phyloP scores from a whole-genome alignment of 768 basidiomycete species.

The Suillus ampliporus region DNA sequence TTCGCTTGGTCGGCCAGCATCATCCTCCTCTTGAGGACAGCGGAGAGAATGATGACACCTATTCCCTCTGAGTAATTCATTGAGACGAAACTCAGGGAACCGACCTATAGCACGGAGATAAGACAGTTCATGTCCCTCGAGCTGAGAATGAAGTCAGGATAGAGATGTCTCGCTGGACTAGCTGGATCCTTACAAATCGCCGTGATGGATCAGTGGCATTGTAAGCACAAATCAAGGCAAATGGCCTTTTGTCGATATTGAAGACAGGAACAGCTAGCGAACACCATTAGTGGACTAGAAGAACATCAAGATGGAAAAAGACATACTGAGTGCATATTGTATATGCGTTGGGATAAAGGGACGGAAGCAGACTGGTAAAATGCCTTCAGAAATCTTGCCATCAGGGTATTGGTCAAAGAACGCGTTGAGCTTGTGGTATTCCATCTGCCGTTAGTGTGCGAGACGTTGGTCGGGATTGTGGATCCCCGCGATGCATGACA shows the following conservation, averaged over 20 bases:
- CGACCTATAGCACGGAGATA: slow-evolving; percentile 89
- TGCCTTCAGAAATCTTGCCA: slow-evolving; percentile 86
- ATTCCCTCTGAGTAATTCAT: slow-evolving; percentile 11
- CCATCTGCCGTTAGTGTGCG: slow-evolving; percentile 67
- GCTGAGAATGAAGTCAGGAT: slow-evolving; percentile 45
- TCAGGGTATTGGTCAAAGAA: slow-evolving; percentile 85
- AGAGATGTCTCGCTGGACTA: not conserved
- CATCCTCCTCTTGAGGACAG: slow-evolving; percentile 91
- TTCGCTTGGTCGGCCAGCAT: slow-evolving; percentile 95
- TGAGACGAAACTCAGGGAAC: slow-evolving; percentile 6
- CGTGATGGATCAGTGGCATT: slow-evolving; percentile 82
- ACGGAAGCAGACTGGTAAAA: slow-evolving; percentile 83
- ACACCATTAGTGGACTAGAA: slow-evolving; percentile 15
- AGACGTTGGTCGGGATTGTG: slow-evolving; percentile 54
- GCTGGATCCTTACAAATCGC: slow-evolving; percentile 65
- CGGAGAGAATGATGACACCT: slow-evolving; percentile 92
- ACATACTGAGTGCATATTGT: slow-evolving; percentile 87
- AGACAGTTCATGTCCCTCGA: slow-evolving; percentile 89
- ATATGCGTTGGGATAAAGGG: slow-evolving; percentile 81
- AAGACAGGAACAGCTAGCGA: slow-evolving; percentile 80
- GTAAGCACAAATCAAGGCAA: slow-evolving; percentile 90
- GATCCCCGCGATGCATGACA: slow-evolving; percentile 72
- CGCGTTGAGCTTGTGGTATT: slow-evolving; percentile 73
- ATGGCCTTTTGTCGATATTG: slow-evolving; percentile 91
- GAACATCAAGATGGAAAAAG: slow-evolving; percentile 1